Evolutionary conservation across 768 basidiomycete species (phyloP).

Genomic region (Holtermannia corniformis): DNA sequence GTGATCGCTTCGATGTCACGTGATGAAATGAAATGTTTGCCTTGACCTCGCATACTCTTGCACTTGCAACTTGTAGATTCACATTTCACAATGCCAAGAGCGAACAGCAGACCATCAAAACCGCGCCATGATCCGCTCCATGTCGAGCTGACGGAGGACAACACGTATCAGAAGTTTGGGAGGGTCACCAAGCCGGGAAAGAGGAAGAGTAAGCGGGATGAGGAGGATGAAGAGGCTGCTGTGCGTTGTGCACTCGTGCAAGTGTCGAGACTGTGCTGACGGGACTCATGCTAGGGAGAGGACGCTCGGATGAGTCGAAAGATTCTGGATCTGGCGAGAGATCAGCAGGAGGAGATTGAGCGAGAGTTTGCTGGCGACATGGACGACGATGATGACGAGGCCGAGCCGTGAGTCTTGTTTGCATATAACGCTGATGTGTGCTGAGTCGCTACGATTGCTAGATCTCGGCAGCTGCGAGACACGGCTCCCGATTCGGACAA

Average conservation of each 20-base stretch:
- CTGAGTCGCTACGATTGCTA: conserved; percentile 7
- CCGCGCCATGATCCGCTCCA: conserved; percentile 74
- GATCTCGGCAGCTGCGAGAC: conserved; percentile 15
- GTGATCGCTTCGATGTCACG: too few species aligned
- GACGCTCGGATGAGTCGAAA: conserved; percentile 55
- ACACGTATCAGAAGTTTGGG: conserved; percentile 65
- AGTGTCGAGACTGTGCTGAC: background rate
- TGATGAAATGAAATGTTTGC: too few species aligned
- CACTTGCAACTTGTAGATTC: too few species aligned
- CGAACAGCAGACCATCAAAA: conserved; percentile 15
- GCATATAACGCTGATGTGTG: background rate
- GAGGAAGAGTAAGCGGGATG: conserved; percentile 50
- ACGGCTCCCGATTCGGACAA: conserved; percentile 14
- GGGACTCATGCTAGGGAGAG: conserved; percentile 14
- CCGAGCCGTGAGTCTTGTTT: conserved; percentile 11
- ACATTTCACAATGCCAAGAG: conserved; percentile 24
- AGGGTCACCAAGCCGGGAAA: conserved; percentile 52
- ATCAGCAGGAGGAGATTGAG: conserved; percentile 84
- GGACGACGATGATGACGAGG: conserved; percentile 29
- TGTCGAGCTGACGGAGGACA: conserved; percentile 72
- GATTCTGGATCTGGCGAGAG: conserved; percentile 83
- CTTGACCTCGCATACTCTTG: too few species aligned
- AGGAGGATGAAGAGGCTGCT: conserved; percentile 52
- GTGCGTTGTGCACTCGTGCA: conserved; percentile 4
- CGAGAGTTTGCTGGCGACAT: conserved; percentile 27